Evolutionary conservation across 1,139 yeast species (phyloP), one percentile per base, ranked within the genome.

Genomic region (Wickerhamiella pararugosa): DNA sequence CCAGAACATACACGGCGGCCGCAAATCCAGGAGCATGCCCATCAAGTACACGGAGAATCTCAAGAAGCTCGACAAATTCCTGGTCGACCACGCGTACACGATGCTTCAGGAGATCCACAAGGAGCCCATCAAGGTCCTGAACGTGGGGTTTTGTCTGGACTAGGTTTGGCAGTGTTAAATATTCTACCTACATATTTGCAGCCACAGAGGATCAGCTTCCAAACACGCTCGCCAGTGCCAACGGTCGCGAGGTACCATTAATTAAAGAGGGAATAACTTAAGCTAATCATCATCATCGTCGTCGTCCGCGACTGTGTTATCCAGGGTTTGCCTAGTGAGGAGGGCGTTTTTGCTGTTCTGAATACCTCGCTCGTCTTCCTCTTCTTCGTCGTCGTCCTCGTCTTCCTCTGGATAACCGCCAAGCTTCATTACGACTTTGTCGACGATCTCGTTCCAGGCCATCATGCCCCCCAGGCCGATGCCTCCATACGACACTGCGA

Each of bases 401-500:
- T 77, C 87, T 7, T 75, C 86, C n/a, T 83, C 83, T 1, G 94
- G 94, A 59, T 82, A 82, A 0, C 94, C 94, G 35, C 95, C 95
- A 43, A 84, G 62, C 55, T 83, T 81, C 59, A 78, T 66, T 2
- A 83, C 94, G 47, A 83, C 74, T 55, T 74, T 76, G 55, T 84
- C 90, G 28, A 84, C 94, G 52, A 87, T 79, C 60, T 86, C 95
- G 61, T 83, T 82, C 73, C 95, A 86, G 59, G 87, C 95, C 67
- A 93, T 73, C 96, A 86, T 86, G n/a, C 96, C 96, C 32, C 96
- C 96, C 63, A 73, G 82, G 30, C 95, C 96, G 48, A 87, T 86
- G 55, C 86, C 96, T 46, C 97, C 96, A 60, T 83, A 84, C 43
- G 86, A 76, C 28, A 94, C 93, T 46, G 82, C 81, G 6, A 87